Conservation (phyloP, 2,329 filamentous ascomycete species). For the Fusarium sp. region DNA sequence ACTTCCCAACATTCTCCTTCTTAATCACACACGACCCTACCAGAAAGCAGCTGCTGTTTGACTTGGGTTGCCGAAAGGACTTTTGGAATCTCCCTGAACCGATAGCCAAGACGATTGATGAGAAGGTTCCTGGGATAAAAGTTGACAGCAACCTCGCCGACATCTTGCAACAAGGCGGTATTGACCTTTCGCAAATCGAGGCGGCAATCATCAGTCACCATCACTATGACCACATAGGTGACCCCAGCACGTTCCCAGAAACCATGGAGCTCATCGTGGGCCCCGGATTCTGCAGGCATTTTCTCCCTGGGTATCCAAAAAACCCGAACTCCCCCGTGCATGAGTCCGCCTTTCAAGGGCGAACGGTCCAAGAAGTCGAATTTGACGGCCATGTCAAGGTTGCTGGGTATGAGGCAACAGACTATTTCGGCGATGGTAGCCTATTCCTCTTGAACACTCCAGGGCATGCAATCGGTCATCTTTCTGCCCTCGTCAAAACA, state of each 20-base stretch:
- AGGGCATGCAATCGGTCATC: conserved; percentile 38
- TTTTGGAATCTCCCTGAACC: conserved; percentile 20
- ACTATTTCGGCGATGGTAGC: conserved; percentile 42
- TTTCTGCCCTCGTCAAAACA: conserved; percentile 50
- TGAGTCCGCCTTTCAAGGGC: background rate
- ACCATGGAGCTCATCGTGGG: conserved; percentile 16
- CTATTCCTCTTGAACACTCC: conserved; percentile 40
- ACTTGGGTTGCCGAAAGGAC: conserved; percentile 20
- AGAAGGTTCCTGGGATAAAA: conserved; percentile 15
- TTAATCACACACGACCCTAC: background rate
- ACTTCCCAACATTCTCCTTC: conserved; percentile 15
- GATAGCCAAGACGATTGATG: conserved; percentile 2
- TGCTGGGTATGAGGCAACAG: conserved; percentile 38
- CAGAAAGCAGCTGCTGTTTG: conserved; percentile 1
- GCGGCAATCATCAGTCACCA: conserved; percentile 21
- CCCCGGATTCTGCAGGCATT: conserved; percentile 9
- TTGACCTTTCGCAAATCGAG: background rate
- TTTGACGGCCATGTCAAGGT: conserved; percentile 35
- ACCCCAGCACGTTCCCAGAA: conserved; percentile 8
- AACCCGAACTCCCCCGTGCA: background rate
- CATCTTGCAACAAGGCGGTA: background rate
- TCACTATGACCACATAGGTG: conserved; percentile 17
- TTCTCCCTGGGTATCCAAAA: conserved; percentile 8
- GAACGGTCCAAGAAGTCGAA: background rate
- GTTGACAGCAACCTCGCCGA: conserved; percentile 6